A percentile compares a stretch with the other conserved stretches of the same genome.
These are phyloP conservation scores for Aureoboletus auriporus DNA, from an alignment of 768 basidiomycete species.

Conservation along the genomic window DNA sequence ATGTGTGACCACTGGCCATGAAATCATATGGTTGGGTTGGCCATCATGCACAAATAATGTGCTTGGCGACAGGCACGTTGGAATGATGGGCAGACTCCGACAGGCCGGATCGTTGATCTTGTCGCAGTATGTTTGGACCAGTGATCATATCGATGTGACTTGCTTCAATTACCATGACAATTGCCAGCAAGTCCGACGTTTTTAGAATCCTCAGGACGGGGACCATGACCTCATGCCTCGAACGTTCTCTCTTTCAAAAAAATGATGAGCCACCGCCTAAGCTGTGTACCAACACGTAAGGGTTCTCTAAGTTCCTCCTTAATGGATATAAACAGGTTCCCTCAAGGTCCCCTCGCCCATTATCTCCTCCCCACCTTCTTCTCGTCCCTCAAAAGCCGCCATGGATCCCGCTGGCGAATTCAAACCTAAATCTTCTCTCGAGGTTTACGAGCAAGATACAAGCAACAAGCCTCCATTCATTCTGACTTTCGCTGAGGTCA, in stretches of 20 bases:
- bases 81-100: too few relatives aligned
- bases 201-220: not conserved
- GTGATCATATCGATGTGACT: not conserved
- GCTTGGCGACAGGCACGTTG: too few relatives aligned
- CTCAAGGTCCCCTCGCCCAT: not conserved
- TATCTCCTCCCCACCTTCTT: not conserved
- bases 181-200: not conserved
- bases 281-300: constrained; percentile 1
- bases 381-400: not conserved
- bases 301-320: not conserved
- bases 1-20: not conserved
- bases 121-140: not conserved
- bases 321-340: not conserved
- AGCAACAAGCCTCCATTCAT: constrained; percentile 35
- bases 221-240: not conserved
- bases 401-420: constrained; percentile 11
- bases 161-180: constrained; percentile 1
- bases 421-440: constrained; percentile 13
- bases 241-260: not conserved
- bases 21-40: not conserved
- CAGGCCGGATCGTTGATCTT: not conserved
- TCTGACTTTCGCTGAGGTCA: constrained; percentile 47
- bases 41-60: not conserved
- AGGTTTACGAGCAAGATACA: constrained; percentile 26
- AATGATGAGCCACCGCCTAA: too few relatives aligned